Evolutionary conservation across 2,329 filamentous ascomycete species (phyloP).

Genomic region (Fusarium goolgardi): DNA sequence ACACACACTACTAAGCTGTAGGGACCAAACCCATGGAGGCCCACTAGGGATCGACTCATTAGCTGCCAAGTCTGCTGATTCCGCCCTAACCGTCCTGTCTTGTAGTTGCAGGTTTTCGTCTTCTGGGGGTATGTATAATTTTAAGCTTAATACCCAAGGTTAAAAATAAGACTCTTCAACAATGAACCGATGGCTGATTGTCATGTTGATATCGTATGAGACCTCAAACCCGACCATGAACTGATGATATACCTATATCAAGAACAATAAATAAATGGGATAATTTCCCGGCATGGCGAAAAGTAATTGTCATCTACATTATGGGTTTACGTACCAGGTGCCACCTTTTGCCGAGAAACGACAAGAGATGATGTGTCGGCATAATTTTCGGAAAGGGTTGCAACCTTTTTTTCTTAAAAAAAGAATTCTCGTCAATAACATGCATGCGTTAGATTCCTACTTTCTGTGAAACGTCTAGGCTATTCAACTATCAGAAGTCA

Average conservation of each 20-base stretch:
- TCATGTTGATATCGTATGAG: slow-evolving; percentile 4
- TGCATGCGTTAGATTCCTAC: not conserved
- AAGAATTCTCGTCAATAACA: not conserved
- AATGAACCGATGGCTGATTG: not conserved
- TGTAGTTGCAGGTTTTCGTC: not conserved
- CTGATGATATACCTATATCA: no score
- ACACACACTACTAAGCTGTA: not conserved
- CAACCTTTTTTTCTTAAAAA: slow-evolving; percentile 11
- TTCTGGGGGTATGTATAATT: not conserved
- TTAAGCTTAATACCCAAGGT: slow-evolving; percentile 33
- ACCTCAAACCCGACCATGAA: not conserved
- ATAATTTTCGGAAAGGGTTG: slow-evolving; percentile 14
- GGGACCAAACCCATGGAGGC: not conserved
- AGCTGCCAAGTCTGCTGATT: slow-evolving; percentile 23
- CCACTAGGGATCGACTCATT: slow-evolving; percentile 20
- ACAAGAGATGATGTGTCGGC: not conserved
- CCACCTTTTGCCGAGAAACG: not conserved
- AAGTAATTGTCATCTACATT: not conserved
- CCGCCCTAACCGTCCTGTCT: slow-evolving; percentile 25
- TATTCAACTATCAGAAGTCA: not conserved
- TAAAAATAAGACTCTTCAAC: slow-evolving; percentile 2
- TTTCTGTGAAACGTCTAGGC: not conserved
- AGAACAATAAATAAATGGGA: not conserved
- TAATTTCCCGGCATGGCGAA: not conserved
- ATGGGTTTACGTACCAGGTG: not conserved